Evolutionary conservation across 2,329 filamentous ascomycete genomes (phyloP).

Genomic region (Endothia cerciana): DNA sequence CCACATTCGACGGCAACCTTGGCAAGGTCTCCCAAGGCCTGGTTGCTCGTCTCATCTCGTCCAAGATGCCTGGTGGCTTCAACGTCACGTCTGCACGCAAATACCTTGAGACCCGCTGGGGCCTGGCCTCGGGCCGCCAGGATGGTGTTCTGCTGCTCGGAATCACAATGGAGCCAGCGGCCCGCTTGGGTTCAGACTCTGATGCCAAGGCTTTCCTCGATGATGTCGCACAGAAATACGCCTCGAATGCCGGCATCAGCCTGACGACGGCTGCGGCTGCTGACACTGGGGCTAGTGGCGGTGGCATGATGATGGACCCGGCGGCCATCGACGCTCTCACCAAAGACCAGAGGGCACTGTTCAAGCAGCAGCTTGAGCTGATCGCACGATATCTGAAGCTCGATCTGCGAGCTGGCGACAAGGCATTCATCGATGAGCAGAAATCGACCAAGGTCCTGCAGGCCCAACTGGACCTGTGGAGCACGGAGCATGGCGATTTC

Average conservation of each 20-base stretch:
- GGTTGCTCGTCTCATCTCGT: slow-evolving; percentile 92
- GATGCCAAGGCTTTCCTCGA: slow-evolving; percentile 95
- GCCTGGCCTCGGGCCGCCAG: slow-evolving; percentile 81
- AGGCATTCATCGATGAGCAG: slow-evolving; percentile 82
- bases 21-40: slow-evolving; percentile 95
- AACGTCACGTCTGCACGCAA: slow-evolving; percentile 96
- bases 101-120: slow-evolving; percentile 93
- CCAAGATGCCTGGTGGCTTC: slow-evolving; percentile 99
- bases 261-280: slow-evolving; percentile 76
- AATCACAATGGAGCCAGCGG: slow-evolving; percentile 88
- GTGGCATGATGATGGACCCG: slow-evolving; percentile 99
- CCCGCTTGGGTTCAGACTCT: slow-evolving; percentile 84
- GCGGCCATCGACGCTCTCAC: slow-evolving; percentile 95
- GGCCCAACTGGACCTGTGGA: slow-evolving; percentile 93
- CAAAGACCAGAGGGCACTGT: slow-evolving; percentile 92
- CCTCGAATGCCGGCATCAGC: slow-evolving; percentile 78
- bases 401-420: slow-evolving; percentile 95
- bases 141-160: slow-evolving; percentile 88
- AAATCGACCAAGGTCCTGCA: slow-evolving; percentile 88
- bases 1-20: slow-evolving; percentile 97
- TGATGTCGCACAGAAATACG: slow-evolving; percentile 87
- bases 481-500: slow-evolving; percentile 91
- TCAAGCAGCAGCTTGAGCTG: slow-evolving; percentile 97
- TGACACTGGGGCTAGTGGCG: slow-evolving; percentile 71
- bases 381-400: slow-evolving; percentile 96